A percentile compares a stretch with the other conserved stretches of the same genome.
phyloP scores from a whole-genome alignment of 805 yeast species.

The Lipomyces yamanashiensis region DNA sequence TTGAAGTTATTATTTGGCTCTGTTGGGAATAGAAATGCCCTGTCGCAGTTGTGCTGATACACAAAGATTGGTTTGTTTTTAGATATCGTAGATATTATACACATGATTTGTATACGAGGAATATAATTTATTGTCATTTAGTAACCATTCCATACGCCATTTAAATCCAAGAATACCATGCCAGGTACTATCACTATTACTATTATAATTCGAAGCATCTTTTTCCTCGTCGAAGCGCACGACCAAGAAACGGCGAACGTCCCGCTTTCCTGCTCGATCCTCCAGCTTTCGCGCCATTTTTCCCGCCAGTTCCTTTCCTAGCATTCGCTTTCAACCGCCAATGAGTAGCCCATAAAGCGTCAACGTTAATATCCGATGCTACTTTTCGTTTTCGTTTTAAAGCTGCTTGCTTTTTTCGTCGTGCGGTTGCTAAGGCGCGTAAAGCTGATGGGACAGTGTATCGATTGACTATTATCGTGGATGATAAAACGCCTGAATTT shows the following conservation, averaged over 20 bases:
- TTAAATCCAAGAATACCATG: too few relatives aligned
- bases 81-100: neutral
- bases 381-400: constrained; percentile 10
- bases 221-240: constrained; percentile 13
- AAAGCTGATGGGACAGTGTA: constrained; percentile 8
- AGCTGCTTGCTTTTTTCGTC: constrained; percentile 1
- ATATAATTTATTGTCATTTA: neutral
- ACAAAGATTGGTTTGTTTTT: too few relatives aligned
- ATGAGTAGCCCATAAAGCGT: constrained; percentile 28
- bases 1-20: too few relatives aligned
- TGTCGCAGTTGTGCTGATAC: too few relatives aligned
- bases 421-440: constrained; percentile 5
- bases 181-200: too few relatives aligned
- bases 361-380: constrained; percentile 13
- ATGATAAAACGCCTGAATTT: constrained; percentile 8
- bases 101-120: neutral
- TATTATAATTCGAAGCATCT: constrained; percentile 3
- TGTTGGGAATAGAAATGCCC: too few relatives aligned
- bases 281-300: neutral
- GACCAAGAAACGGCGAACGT: neutral
- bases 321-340: constrained; percentile 13
- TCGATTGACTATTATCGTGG: constrained; percentile 10
- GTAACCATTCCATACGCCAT: too few relatives aligned
- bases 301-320: neutral
- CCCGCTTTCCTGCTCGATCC: neutral